Percentiles rank a stretch among this genome's conserved stretches.
Evolutionary conservation across 768 basidiomycete species (phyloP).

Genomic region (Lentinula sp.): DNA sequence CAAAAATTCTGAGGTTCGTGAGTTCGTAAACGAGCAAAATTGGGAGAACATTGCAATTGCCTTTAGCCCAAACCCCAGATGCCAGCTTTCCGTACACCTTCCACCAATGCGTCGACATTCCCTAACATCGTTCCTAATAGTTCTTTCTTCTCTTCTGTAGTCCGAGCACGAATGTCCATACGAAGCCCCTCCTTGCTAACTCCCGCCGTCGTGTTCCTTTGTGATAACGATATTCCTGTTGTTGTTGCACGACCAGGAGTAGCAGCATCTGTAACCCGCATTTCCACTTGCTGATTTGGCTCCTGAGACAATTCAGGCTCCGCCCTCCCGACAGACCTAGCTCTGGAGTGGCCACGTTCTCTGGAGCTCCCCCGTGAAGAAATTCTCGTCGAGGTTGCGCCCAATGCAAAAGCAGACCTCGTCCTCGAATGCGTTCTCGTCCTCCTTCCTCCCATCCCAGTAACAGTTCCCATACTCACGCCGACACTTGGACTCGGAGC

Average conservation of each 20-base stretch:
- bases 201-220: neutral
- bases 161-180: conserved; percentile 26
- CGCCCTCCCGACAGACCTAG: conserved; percentile 9
- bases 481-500: neutral
- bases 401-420: conserved; percentile 8
- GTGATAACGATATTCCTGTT: neutral
- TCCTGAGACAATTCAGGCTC: conserved; percentile 8
- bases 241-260: neutral
- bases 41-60: neutral
- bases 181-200: neutral
- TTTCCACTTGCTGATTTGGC: neutral
- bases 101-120: conserved; percentile 88
- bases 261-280: neutral
- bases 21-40: neutral
- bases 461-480: neutral
- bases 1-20: neutral
- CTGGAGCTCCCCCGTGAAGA: neutral
- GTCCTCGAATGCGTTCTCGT: conserved; percentile 8
- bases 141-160: conserved; percentile 81
- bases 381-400: neutral
- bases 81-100: conserved; percentile 79
- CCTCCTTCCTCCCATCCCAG: conserved; percentile 6
- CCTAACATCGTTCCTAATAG: conserved; percentile 77
- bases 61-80: conserved; percentile 69
- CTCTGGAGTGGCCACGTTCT: conserved; percentile 1